Conservation (phyloP, 164 flowering plant species). For the Aristolochia contorta region DNA sequence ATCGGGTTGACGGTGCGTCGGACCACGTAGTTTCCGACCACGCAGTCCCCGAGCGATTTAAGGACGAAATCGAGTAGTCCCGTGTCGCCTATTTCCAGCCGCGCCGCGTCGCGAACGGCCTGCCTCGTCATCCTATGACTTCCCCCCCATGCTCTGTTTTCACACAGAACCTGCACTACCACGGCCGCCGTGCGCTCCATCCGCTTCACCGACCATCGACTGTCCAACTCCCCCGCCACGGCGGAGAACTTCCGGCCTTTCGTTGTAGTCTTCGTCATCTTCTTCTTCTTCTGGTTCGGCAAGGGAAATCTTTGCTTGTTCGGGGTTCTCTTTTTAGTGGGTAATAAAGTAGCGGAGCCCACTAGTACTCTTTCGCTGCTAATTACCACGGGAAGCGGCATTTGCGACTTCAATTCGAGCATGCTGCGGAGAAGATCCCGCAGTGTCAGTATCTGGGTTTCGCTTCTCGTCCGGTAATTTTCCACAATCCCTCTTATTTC, state of each 20-base stretch:
- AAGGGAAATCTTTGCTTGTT: constrained; percentile 6
- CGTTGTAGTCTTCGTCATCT: too few species aligned
- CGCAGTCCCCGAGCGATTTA: constrained; percentile 64
- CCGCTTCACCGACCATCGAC: constrained; percentile 45
- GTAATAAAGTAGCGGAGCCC: constrained; percentile 1
- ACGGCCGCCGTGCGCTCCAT: constrained; percentile 37
- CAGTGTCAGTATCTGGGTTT: constrained; percentile 39
- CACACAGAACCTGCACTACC: constrained; percentile 35
- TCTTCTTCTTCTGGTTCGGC: not conserved
- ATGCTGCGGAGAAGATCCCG: constrained; percentile 55
- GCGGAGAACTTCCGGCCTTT: constrained; percentile 3
- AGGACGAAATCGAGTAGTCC: constrained; percentile 82
- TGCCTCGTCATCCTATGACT: constrained; percentile 53
- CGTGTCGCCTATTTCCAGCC: constrained; percentile 73
- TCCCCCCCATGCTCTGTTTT: constrained; percentile 15
- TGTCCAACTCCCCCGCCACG: constrained; percentile 13
- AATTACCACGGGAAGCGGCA: constrained; percentile 15
- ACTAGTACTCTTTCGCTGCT: not conserved
- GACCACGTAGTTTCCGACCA: constrained; percentile 51
- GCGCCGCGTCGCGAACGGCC: constrained; percentile 78
- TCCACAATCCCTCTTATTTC: constrained; percentile 33
- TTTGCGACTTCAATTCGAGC: constrained; percentile 40
- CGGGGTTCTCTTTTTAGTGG: not conserved
- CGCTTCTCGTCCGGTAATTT: constrained; percentile 43
- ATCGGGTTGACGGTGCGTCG: constrained; percentile 41